Evolutionary conservation across 805 yeast genomes (phyloP).

Genomic region (Wickerhamiella lipophila): DNA sequence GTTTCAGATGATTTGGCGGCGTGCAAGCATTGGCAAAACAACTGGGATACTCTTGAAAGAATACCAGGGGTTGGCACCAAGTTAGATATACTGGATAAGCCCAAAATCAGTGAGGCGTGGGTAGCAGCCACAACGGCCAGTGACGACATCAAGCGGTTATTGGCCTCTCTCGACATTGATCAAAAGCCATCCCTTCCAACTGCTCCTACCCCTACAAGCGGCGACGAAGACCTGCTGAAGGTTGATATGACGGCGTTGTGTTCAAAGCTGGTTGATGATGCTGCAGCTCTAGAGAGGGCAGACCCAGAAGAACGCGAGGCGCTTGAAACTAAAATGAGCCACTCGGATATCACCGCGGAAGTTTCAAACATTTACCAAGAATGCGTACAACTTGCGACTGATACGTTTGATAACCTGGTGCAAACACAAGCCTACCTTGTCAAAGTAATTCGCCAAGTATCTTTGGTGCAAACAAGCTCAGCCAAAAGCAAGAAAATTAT

Average conservation of each 20-base stretch:
- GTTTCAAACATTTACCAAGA: neutral
- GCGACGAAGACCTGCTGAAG: neutral
- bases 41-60: conserved; percentile 13
- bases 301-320: neutral
- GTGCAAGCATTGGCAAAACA: conserved; percentile 18
- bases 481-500: conserved; percentile 24
- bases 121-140: conserved; percentile 3
- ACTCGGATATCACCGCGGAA: neutral
- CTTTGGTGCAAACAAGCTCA: conserved; percentile 24
- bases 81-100: conserved; percentile 20
- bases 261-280: neutral
- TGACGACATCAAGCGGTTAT: neutral
- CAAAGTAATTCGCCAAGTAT: conserved; percentile 16
- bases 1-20: conserved; percentile 16
- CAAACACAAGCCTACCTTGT: conserved; percentile 11
- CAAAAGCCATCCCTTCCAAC: neutral
- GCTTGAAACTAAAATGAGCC: neutral
- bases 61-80: conserved; percentile 14
- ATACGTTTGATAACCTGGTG: neutral
- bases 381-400: neutral
- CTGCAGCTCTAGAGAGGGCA: neutral
- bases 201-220: neutral
- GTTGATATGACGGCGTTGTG: conserved; percentile 2
- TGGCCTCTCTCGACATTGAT: neutral
- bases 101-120: neutral